Evolutionary conservation across 352 stramenopile genomes (phyloP).

Genomic region (Discostella stelligera): DNA sequence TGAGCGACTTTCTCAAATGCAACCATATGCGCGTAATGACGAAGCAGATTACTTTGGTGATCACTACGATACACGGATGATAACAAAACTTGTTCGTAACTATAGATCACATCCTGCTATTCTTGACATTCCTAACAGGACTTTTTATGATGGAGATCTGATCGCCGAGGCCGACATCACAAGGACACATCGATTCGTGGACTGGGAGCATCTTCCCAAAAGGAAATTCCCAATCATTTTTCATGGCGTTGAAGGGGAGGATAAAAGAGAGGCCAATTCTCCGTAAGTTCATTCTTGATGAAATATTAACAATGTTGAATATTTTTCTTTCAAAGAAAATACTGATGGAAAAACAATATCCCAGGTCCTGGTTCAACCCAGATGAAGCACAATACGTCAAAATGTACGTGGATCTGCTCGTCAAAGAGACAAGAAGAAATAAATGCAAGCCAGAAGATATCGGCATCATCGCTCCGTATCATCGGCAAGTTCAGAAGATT

Average conservation of each 20-base stretch:
- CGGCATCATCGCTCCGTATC: constrained; percentile 79
- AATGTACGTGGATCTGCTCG: constrained; percentile 69
- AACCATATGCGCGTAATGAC: constrained; percentile 28
- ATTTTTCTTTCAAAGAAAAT: background rate
- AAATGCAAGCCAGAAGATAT: constrained; percentile 72
- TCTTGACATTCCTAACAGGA: constrained; percentile 69
- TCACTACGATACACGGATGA: constrained; percentile 50
- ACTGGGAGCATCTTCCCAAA: constrained; percentile 81
- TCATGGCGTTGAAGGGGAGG: constrained; percentile 65
- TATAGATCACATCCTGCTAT: constrained; percentile 79
- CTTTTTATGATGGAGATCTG: constrained; percentile 80
- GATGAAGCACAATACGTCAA: constrained; percentile 75
- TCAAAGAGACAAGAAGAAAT: constrained; percentile 48
- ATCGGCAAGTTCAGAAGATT: constrained; percentile 76
- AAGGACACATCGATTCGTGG: constrained; percentile 51
- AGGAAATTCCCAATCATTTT: constrained; percentile 71
- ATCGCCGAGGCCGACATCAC: constrained; percentile 50
- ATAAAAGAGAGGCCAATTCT: constrained; percentile 69
- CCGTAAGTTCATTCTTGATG: constrained; percentile 44
- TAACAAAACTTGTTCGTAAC: constrained; percentile 78
- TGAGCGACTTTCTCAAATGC: constrained; percentile 56
- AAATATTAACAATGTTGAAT: constrained; percentile 1
- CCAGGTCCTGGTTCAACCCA: constrained; percentile 81
- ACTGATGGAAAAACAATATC: background rate
- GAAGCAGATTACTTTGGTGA: constrained; percentile 24